These are phyloP conservation scores for Melaleuca quinquenervia DNA, from an alignment of 345 rosid species.

Conservation along the genomic window DNA sequence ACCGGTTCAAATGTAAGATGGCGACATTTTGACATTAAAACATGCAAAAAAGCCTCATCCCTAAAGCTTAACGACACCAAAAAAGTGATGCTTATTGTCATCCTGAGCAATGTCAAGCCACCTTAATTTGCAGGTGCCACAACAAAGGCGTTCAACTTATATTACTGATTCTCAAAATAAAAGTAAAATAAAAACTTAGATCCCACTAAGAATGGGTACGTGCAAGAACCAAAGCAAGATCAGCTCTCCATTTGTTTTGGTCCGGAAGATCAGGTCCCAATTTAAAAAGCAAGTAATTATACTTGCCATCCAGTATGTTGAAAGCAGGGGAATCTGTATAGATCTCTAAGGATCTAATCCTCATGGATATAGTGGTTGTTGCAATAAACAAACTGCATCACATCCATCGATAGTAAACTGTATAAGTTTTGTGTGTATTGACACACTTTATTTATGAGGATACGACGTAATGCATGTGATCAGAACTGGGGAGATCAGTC, in stretches of 20 bases:
- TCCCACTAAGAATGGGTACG: not conserved
- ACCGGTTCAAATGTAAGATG: not conserved
- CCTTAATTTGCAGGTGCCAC: not conserved
- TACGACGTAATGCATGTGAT: too few relatives aligned
- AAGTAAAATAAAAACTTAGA: not conserved
- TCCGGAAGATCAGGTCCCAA: not conserved
- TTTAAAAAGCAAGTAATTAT: not conserved
- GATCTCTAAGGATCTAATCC: not conserved
- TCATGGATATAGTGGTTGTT: not conserved
- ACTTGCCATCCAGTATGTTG: not conserved
- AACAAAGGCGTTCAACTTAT: not conserved
- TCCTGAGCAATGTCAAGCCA: not conserved
- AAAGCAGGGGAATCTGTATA: not conserved
- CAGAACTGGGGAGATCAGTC: not conserved
- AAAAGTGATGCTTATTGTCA: not conserved
- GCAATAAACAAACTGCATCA: not conserved
- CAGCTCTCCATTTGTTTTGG: not conserved
- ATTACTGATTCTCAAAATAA: not conserved
- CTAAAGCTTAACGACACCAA: not conserved
- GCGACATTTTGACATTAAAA: not conserved
- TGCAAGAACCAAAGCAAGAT: not conserved
- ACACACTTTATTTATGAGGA: not conserved
- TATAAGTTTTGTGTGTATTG: not conserved
- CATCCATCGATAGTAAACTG: not conserved
- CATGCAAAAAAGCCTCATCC: not conserved